Percentiles rank a stretch among this genome's conserved stretches.
Conservation (phyloP, 164 flowering plant genomes). For the Magnolia sinica region DNA sequence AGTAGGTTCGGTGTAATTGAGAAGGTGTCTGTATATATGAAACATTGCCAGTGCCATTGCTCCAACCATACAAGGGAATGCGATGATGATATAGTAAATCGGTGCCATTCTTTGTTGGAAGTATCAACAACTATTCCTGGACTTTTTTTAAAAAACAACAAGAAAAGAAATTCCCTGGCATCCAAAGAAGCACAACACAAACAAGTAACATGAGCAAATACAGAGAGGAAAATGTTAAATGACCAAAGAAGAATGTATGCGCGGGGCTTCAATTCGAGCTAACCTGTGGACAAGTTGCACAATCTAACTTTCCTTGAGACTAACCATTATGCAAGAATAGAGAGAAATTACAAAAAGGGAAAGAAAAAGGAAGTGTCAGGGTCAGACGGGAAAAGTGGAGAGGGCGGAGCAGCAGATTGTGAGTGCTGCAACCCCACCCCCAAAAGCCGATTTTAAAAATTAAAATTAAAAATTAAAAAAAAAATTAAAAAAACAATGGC, state of each 20-base stretch:
- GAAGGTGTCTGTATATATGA: conserved; percentile 86
- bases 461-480: too few relatives aligned
- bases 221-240: too few relatives aligned
- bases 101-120: conserved; percentile 34
- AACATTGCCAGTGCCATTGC: conserved; percentile 71
- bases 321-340: not conserved
- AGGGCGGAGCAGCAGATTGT: not conserved
- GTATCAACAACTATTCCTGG: not conserved
- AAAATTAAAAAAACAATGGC: too few relatives aligned
- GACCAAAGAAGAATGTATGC: too few relatives aligned
- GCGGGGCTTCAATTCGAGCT: too few relatives aligned
- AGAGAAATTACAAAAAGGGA: not conserved
- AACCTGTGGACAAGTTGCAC: too few relatives aligned
- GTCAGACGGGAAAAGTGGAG: not conserved
- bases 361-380: not conserved
- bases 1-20: conserved; percentile 92
- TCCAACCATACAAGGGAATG: conserved; percentile 69
- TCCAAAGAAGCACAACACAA: too few relatives aligned
- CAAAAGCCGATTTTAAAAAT: not conserved
- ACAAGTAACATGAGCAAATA: too few relatives aligned
- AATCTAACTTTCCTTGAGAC: too few relatives aligned
- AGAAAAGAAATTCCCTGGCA: too few relatives aligned
- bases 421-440: not conserved
- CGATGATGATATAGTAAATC: conserved; percentile 50
- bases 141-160: too few relatives aligned